A percentile compares a stretch with the other conserved stretches of the same genome.
These are phyloP conservation scores for Dimargaris cristalligena DNA, from an alignment of 192 early-diverging fungal species.

Conservation along the genomic window DNA sequence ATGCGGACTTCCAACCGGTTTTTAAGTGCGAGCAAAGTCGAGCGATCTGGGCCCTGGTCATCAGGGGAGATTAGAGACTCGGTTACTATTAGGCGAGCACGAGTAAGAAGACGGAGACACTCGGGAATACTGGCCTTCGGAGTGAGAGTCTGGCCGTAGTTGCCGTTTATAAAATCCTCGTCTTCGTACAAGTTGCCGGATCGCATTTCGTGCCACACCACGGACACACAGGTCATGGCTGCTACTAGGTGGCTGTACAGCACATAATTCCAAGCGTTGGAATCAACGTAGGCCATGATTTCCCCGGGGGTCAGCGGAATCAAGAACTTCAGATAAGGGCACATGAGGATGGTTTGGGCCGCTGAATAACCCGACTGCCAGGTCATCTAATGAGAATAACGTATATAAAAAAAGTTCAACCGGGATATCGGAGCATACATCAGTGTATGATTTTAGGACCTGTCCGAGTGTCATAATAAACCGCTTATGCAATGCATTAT, in stretches of 20 bases:
- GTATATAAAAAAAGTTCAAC: too few relatives aligned
- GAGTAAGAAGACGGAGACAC: too few relatives aligned
- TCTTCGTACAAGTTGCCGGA: constrained; percentile 5
- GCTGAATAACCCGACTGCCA: constrained; percentile 3
- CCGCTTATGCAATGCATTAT: too few relatives aligned
- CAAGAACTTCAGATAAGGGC: background rate
- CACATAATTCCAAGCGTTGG: background rate
- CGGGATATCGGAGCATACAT: too few relatives aligned
- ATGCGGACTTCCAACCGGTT: too few relatives aligned
- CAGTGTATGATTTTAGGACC: too few relatives aligned
- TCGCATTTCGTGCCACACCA: constrained; percentile 5
- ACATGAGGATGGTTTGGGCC: constrained; percentile 3
- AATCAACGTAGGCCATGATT: background rate
- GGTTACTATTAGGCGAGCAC: too few relatives aligned
- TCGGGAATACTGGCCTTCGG: too few relatives aligned
- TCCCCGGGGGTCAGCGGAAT: background rate
- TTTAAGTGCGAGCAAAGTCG: too few relatives aligned
- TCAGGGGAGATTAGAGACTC: too few relatives aligned
- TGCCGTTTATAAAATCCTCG: constrained; percentile 8
- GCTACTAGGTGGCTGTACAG: constrained; percentile 1
- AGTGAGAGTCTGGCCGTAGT: background rate
- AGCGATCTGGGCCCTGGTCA: too few relatives aligned
- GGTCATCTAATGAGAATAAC: constrained; percentile 6
- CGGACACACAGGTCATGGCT: background rate
- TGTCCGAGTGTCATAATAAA: too few relatives aligned